These are phyloP conservation scores for Cryphonectria japonica DNA, from an alignment of 2,329 filamentous ascomycete genomes.

Conservation along the genomic window DNA sequence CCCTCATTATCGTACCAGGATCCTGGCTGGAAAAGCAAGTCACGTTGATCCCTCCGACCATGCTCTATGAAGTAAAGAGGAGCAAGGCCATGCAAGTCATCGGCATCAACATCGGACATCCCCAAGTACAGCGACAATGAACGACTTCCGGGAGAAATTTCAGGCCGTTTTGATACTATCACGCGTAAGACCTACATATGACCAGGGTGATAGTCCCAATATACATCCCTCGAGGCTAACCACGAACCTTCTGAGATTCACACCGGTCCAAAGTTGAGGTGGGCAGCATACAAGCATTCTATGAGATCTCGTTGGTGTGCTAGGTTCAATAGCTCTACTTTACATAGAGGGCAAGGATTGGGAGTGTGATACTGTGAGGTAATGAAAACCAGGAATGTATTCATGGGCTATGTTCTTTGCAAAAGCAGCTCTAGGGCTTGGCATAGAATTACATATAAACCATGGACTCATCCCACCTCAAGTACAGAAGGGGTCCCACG, in stretches of 20 bases:
- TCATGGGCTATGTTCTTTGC: neutral
- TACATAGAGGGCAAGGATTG: neutral
- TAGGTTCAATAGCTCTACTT: neutral
- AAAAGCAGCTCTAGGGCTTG: neutral
- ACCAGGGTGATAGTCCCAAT: neutral
- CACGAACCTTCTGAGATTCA: no score
- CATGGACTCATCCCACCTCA: neutral
- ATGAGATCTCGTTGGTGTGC: neutral
- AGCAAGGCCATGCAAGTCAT: neutral
- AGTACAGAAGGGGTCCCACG: neutral
- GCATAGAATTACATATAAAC: neutral
- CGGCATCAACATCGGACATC: neutral
- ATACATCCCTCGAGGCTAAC: fast-evolving
- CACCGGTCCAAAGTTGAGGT: neutral
- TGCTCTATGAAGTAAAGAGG: neutral
- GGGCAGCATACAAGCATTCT: neutral
- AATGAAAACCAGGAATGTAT: neutral
- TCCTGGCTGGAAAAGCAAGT: neutral
- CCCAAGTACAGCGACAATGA: neutral
- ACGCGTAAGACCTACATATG: neutral
- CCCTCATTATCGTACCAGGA: neutral
- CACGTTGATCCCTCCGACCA: neutral
- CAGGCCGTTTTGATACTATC: neutral
- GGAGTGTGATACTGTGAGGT: neutral
- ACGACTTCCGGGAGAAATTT: neutral